A percentile compares a stretch with the other conserved stretches of the same genome.
phyloP scores from a whole-genome alignment of 495 filamentous ascomycete genomes.

The Neurospora terricola region DNA sequence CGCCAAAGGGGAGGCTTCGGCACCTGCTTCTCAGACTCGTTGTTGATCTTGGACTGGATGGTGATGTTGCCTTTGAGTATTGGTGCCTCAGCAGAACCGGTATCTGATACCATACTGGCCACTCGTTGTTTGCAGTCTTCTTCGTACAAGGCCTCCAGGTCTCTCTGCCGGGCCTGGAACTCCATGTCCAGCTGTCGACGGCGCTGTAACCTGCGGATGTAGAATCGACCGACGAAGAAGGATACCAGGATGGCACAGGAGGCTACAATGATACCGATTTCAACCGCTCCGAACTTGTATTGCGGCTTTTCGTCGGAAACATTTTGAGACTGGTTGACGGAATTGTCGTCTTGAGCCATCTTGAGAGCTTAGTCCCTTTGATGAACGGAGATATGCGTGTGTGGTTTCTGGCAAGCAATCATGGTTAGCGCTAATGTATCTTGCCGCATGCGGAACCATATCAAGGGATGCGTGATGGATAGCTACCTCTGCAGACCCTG shows the following conservation, averaged over 20 bases:
- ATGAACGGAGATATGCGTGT: neutral
- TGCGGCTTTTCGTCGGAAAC: neutral
- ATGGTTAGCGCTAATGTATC: neutral
- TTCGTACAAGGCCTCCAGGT: neutral
- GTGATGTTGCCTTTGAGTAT: neutral
- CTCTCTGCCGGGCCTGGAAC: conserved; percentile 5
- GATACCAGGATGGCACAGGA: conserved; percentile 10
- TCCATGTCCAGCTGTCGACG: conserved; percentile 14
- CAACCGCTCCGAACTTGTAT: conserved; percentile 4
- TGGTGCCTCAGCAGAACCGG: neutral
- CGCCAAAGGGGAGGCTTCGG: conserved; percentile 9
- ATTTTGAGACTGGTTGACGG: conserved; percentile 4
- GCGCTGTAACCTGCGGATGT: conserved; percentile 9
- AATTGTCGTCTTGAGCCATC: conserved; percentile 9
- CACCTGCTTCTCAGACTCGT: neutral
- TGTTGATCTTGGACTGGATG: neutral
- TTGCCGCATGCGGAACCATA: neutral
- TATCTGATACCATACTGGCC: neutral
- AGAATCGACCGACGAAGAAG: conserved; percentile 7
- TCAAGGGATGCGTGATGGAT: neutral
- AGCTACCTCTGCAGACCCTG: neutral
- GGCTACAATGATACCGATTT: conserved; percentile 14
- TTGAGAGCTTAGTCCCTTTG: neutral
- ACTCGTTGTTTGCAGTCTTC: neutral
- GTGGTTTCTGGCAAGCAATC: neutral